Percentiles rank a stretch among this genome's conserved stretches.
Evolutionary conservation across 2,329 filamentous ascomycete species (phyloP).

Genomic region (Trichoderma simmonsii): DNA sequence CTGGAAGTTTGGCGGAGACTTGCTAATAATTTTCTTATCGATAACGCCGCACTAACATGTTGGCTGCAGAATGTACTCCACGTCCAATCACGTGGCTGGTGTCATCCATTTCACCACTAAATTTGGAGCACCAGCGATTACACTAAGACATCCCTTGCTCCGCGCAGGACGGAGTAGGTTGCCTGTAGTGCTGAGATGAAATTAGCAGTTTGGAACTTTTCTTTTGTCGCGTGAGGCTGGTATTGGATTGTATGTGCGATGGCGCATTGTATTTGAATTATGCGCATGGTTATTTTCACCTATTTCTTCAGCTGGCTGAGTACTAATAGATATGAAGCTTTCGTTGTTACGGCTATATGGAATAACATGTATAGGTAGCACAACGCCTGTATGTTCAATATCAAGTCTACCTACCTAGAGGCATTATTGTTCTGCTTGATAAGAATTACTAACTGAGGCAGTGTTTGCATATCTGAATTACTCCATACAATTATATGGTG

Average conservation of each 20-base stretch:
- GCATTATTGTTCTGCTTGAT: not conserved
- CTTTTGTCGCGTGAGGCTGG: not conserved
- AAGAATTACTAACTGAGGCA: not conserved
- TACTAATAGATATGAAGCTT: not conserved
- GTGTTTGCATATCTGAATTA: not conserved
- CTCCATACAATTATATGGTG: not conserved
- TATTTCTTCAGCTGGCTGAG: not conserved
- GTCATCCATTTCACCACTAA: not conserved
- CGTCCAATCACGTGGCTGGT: not conserved
- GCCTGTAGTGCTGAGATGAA: not conserved
- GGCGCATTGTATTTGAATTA: not conserved
- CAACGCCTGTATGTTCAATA: not conserved
- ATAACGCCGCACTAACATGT: conserved; percentile 26
- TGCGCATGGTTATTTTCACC: not conserved
- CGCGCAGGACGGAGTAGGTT: not conserved
- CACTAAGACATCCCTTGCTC: not conserved
- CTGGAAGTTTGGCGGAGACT: conserved; percentile 24
- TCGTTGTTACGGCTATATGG: not conserved
- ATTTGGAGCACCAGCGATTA: not conserved
- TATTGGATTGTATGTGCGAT: not conserved
- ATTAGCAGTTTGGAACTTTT: not conserved
- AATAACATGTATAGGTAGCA: not conserved
- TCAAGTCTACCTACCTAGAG: not conserved
- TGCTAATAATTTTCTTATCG: conserved; percentile 29
- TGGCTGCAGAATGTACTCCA: not conserved